These are phyloP conservation scores for Hericium rajendrae DNA, from an alignment of 768 basidiomycete genomes.

Conservation along the genomic window DNA sequence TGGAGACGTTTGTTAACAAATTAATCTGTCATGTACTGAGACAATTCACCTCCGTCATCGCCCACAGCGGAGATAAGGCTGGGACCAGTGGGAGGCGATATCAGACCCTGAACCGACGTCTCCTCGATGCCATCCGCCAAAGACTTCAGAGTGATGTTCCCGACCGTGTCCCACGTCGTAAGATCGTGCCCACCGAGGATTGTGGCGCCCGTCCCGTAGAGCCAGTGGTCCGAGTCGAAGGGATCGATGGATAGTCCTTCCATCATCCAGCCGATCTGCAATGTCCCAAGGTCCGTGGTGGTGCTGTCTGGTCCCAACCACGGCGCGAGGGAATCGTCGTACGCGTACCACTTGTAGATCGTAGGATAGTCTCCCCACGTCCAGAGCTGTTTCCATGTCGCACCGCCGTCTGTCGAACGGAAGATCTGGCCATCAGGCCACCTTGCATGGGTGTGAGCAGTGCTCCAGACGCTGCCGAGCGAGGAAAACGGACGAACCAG, in stretches of 20 bases:
- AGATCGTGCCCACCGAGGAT: slow-evolving; percentile 52
- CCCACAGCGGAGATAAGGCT: slow-evolving; percentile 45
- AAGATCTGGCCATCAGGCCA: slow-evolving; percentile 61
- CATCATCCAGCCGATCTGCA: slow-evolving; percentile 68
- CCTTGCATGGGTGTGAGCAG: slow-evolving; percentile 13
- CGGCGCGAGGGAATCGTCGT: slow-evolving; percentile 45
- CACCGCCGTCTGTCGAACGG: slow-evolving; percentile 48
- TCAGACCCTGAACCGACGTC: slow-evolving; percentile 44
- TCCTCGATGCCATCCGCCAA: slow-evolving; percentile 61
- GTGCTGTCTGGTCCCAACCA: slow-evolving; percentile 47
- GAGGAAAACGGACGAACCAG: slow-evolving; percentile 11
- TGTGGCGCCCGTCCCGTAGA: slow-evolving; percentile 63
- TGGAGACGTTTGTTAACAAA: slow-evolving; percentile 8
- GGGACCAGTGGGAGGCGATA: slow-evolving; percentile 55
- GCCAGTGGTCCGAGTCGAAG: slow-evolving; percentile 59
- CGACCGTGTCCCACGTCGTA: slow-evolving; percentile 47
- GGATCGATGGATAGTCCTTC: slow-evolving; percentile 57
- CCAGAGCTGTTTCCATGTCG: slow-evolving; percentile 54
- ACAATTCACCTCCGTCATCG: slow-evolving; percentile 39
- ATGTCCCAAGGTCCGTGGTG: slow-evolving; percentile 31
- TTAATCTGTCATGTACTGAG: too few relatives aligned
- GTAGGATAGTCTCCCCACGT: slow-evolving; percentile 38
- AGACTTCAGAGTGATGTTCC: slow-evolving; percentile 49
- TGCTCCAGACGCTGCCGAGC: not conserved
- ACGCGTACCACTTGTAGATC: slow-evolving; percentile 40